Conservation (phyloP, 768 basidiomycete species). For the Tylopilus felleus region DNA sequence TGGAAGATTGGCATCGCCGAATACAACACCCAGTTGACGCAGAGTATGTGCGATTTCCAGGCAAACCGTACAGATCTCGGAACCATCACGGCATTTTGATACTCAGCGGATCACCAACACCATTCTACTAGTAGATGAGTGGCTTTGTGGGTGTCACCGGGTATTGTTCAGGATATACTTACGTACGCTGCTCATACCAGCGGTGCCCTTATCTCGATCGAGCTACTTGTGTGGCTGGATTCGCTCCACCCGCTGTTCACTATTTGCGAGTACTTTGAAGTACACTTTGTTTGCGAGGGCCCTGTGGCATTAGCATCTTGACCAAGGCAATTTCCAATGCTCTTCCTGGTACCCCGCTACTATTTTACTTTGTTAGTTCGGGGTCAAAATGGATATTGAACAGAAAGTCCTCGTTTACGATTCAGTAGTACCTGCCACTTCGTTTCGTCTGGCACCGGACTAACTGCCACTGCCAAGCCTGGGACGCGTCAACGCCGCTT, state of each 20-base stretch:
- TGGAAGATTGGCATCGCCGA: constrained; percentile 38
- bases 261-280: constrained; percentile 43
- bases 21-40: constrained; percentile 49
- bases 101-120: constrained; percentile 57
- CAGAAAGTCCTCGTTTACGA: no score
- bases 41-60: constrained; percentile 39
- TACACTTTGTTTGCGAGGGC: background rate
- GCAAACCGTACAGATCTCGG: constrained; percentile 41
- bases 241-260: constrained; percentile 59
- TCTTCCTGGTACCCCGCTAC: constrained; percentile 29
- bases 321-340: constrained; percentile 49
- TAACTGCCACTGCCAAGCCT: no score
- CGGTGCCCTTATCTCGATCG: constrained; percentile 60
- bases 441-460: no score
- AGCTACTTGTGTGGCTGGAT: constrained; percentile 70
- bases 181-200: constrained; percentile 54
- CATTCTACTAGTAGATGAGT: constrained; percentile 50
- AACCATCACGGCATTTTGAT: constrained; percentile 48
- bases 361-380: no score
- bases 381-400: no score
- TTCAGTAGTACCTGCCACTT: no score
- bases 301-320: constrained; percentile 36
- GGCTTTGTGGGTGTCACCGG: constrained; percentile 60
- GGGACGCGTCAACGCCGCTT: no score
- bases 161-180: constrained; percentile 54